These are phyloP conservation scores for Carex cristatella DNA, from an alignment of 176 grass and related monocot species.

Conservation along the genomic window DNA sequence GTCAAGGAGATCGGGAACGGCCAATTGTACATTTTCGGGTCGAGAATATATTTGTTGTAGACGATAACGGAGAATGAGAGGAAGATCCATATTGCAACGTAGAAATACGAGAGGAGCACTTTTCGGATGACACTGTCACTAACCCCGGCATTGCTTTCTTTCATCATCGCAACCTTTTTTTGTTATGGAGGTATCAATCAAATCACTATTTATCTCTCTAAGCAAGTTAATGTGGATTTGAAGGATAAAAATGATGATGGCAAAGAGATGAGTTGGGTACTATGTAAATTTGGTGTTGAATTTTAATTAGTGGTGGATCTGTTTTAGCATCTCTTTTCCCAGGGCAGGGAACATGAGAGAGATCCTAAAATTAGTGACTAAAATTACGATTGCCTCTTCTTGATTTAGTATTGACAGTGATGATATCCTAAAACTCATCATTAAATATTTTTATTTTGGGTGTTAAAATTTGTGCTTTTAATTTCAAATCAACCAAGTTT, in stretches of 20 bases:
- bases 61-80: conserved; percentile 93
- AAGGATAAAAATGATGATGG: neutral
- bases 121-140: conserved; percentile 41
- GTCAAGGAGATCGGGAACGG: conserved; percentile 92
- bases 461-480: neutral
- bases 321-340: neutral
- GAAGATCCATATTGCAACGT: conserved; percentile 86
- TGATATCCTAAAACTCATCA: neutral
- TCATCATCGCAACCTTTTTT: conserved; percentile 18
- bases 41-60: conserved; percentile 99
- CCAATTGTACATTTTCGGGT: conserved; percentile 99
- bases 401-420: conserved; percentile 1
- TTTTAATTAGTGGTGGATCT: neutral
- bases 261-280: neutral
- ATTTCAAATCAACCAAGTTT: neutral
- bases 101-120: conserved; percentile 77
- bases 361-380: neutral
- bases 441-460: neutral
- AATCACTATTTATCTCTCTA: neutral
- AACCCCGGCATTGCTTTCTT: conserved; percentile 32
- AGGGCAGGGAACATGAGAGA: neutral
- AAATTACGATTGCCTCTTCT: neutral
- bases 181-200: neutral
- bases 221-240: neutral
- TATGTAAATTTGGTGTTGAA: conserved; percentile 16